These are phyloP conservation scores for Cladosporium velox DNA, from an alignment of 2,329 filamentous ascomycete genomes.

Conservation along the genomic window DNA sequence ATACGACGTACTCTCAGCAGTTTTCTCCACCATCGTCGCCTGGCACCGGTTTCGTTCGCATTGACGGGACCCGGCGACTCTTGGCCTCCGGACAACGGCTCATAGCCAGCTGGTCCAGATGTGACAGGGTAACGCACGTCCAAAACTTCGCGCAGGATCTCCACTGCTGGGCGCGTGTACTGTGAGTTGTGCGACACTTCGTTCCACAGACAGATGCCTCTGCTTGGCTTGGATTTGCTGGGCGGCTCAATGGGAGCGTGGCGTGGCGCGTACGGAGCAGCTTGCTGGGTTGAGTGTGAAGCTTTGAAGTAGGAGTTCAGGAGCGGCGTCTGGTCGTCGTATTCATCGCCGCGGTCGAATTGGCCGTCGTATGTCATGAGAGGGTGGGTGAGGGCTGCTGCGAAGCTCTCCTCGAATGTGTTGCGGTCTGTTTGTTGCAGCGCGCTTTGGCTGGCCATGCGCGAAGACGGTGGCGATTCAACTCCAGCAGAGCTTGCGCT, in stretches of 20 bases:
- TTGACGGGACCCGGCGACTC: background rate
- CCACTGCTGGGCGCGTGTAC: conserved; percentile 29
- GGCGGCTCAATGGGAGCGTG: conserved; percentile 2
- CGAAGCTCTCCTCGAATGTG: conserved; percentile 19
- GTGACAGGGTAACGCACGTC: conserved; percentile 22
- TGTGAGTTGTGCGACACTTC: conserved; percentile 26
- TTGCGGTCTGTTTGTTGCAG: background rate
- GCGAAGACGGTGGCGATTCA: background rate
- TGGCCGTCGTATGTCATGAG: conserved; percentile 4
- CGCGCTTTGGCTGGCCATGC: background rate
- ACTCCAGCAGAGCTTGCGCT: background rate
- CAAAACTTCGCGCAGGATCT: conserved; percentile 29
- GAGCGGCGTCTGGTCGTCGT: conserved; percentile 1
- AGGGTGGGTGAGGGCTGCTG: background rate
- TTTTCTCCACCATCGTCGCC: conserved; percentile 3
- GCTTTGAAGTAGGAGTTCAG: conserved; percentile 5
- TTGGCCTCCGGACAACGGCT: background rate
- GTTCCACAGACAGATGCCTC: conserved; percentile 24
- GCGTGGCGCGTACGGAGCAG: background rate
- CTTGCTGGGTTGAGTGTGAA: background rate
- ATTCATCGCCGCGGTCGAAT: background rate
- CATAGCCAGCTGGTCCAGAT: background rate
- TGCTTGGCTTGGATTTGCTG: conserved; percentile 23
- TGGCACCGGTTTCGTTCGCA: background rate
- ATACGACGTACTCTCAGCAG: background rate